Conservation (phyloP, 2,329 filamentous ascomycete species). For the Volutella citrinella region DNA sequence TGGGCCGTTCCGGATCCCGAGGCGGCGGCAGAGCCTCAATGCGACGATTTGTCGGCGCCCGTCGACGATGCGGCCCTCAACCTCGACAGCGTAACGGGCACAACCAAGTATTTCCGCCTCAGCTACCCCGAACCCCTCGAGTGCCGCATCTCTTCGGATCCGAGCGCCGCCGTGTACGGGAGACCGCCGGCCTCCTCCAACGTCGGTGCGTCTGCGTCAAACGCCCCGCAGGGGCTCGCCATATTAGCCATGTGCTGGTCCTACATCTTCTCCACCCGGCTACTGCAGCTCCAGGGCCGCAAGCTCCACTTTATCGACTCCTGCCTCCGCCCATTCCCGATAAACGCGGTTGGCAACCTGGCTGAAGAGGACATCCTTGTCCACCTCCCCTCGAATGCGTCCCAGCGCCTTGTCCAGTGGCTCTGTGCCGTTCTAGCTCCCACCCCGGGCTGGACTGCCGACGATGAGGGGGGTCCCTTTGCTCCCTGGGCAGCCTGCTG, state of each 20-base stretch:
- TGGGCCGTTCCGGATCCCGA: slow-evolving; percentile 24
- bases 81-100: slow-evolving; percentile 19
- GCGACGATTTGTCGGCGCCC: too few species aligned
- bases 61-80: slow-evolving; percentile 12
- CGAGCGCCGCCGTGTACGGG: slow-evolving; percentile 17
- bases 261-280: slow-evolving; percentile 26
- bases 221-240: slow-evolving; percentile 22
- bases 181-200: slow-evolving; percentile 10
- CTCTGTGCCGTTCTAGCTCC: slow-evolving; percentile 24
- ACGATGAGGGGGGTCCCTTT: slow-evolving; percentile 15
- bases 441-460: slow-evolving; percentile 17
- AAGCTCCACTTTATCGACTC: slow-evolving; percentile 21
- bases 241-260: slow-evolving; percentile 26
- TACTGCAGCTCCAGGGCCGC: slow-evolving; percentile 24
- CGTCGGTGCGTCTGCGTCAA: slow-evolving; percentile 15
- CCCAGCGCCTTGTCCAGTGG: slow-evolving; percentile 22
- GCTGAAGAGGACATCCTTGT: slow-evolving; percentile 16
- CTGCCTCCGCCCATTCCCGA: slow-evolving; percentile 20
- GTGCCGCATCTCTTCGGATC: slow-evolving; percentile 19
- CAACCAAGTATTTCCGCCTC: slow-evolving; percentile 26
- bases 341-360: slow-evolving; percentile 13
- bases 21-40: too few species aligned
- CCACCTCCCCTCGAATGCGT: slow-evolving; percentile 16
- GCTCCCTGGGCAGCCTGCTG: slow-evolving; percentile 20
- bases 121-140: slow-evolving; percentile 18